Base-by-base conservation (phyloP, 352 stramenopile genomes). In the Globisporangium yorkense region DNA sequence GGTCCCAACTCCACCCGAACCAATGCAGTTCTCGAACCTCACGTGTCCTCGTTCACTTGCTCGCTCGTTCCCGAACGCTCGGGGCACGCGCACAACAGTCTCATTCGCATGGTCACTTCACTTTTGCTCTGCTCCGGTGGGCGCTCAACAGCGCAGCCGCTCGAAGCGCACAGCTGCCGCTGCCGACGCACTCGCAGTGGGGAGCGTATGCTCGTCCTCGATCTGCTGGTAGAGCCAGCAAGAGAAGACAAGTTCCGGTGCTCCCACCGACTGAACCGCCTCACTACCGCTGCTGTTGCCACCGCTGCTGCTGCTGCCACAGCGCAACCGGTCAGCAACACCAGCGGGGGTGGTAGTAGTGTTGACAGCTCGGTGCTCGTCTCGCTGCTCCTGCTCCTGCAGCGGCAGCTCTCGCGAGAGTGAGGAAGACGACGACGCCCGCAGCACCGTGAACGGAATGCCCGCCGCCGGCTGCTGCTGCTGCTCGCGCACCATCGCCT, bases 191-290 rank as follows among this genome's bases (percentile, higher is more conserved):
- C 20, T 50, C 13, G 39, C 27, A 27, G 43, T 18, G 2, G 18
- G 39, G 2, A 39, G 9, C 18, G 39, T 47, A 21, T 12, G 16
- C 20, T 33, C n/a, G n/a, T 60, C 45, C 33, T 58, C 58, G 29
- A 61, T 46, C 37, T 56, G 48, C 41, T 66, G 37, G 31, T 46
- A 66, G 21, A 61, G 2, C 60, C 60, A 66, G 55, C 60, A 66
- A 52, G 60, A 58, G 27, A 49, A 61, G 27, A 46, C 54, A n/a
- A 49, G 35, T 39, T 20, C 21, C 20, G 20, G 3, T 29, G 9
- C 46, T n/a, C 20, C 43, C 9, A 24, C 39, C 18, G 52, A 24
- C n/a, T 31, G 33, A 45, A 15, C 6, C n/a, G 10, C 7, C 18
- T 20, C 24, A 12, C 2, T 33, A 31, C 33, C 24, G 9, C 10